Evolutionary conservation across 2,329 filamentous ascomycete genomes (phyloP).

Genomic region (Stachybotrys echinatus): DNA sequence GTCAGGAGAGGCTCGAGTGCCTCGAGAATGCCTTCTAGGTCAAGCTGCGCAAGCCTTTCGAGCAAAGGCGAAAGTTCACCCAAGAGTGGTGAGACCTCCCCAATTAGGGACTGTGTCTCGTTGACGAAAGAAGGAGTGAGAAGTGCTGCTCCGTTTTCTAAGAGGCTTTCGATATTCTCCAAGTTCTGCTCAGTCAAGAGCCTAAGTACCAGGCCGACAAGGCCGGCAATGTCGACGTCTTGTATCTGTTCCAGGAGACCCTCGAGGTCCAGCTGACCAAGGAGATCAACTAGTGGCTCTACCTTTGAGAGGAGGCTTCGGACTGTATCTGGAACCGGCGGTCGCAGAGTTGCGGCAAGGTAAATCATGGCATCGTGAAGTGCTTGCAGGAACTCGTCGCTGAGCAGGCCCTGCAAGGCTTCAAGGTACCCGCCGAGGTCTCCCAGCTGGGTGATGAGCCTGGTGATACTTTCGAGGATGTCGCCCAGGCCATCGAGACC

Average conservation of each 20-base stretch:
- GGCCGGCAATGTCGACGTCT: constrained; percentile 21
- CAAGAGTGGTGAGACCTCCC: constrained; percentile 26
- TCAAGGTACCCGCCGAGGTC: constrained; percentile 17
- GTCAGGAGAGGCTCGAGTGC: constrained; percentile 18
- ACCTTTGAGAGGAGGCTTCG: constrained; percentile 18
- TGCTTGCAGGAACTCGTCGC: constrained; percentile 31
- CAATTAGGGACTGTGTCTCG: constrained; percentile 26
- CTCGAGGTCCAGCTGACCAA: constrained; percentile 26
- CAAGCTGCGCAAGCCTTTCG: constrained; percentile 19
- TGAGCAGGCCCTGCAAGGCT: constrained; percentile 25
- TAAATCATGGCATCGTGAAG: constrained; percentile 35
- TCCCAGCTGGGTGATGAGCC: constrained; percentile 14
- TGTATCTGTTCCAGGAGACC: constrained; percentile 24
- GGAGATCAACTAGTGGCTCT: constrained; percentile 21
- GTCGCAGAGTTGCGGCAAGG: constrained; percentile 29
- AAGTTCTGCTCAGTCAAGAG: constrained; percentile 25
- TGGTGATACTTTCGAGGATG: constrained; percentile 15
- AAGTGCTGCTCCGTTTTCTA: constrained; percentile 30
- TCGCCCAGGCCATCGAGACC: constrained; percentile 14
- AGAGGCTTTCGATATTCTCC: constrained; percentile 24
- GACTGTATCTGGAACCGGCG: constrained; percentile 27
- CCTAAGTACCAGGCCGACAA: constrained; percentile 21
- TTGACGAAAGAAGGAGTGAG: constrained; percentile 25
- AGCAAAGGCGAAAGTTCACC: constrained; percentile 16
- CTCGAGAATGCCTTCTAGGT: constrained; percentile 25